Evolutionary conservation across 208 protist species (phyloP).

Genomic region (Trypanosoma melophagium): DNA sequence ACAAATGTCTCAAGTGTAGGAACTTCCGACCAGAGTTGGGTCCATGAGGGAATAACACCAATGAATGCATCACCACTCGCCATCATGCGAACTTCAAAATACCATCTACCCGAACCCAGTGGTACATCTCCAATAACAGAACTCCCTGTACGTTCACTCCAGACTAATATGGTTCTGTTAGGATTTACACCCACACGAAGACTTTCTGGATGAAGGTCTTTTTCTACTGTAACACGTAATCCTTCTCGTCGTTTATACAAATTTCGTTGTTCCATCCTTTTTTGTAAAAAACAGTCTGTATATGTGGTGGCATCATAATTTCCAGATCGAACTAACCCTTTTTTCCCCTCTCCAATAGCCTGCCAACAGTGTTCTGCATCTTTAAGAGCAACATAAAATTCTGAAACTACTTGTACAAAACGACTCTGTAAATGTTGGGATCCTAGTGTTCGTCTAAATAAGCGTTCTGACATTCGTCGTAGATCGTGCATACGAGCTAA

Average conservation of each 20-base stretch:
- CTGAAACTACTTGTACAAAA: conserved; percentile 74
- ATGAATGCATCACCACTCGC: conserved; percentile 64
- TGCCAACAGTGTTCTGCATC: conserved; percentile 65
- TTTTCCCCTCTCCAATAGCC: conserved; percentile 14
- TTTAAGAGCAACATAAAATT: conserved; percentile 67
- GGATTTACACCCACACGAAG: conserved; percentile 72
- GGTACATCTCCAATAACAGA: conserved; percentile 58
- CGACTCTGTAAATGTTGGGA: conserved; percentile 50
- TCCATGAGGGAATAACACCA: conserved; percentile 60
- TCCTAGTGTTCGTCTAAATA: conserved; percentile 43
- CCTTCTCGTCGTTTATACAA: conserved; percentile 63
- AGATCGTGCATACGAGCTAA: conserved; percentile 50
- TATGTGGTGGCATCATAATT: conserved; percentile 21
- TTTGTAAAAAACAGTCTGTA: conserved; percentile 47
- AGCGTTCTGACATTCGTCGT: conserved; percentile 72
- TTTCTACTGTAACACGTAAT: conserved; percentile 66
- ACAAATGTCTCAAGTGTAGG: conserved; percentile 30
- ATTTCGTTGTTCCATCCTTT: conserved; percentile 61
- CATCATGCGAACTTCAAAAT: conserved; percentile 84
- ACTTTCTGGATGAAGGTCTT: conserved; percentile 47
- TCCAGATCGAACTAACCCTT: conserved; percentile 3
- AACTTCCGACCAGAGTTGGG: conserved; percentile 14
- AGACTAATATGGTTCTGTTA: conserved; percentile 65
- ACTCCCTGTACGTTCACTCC: conserved; percentile 45
- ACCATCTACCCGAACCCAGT: conserved; percentile 78